Conservation (phyloP, 2,329 filamentous ascomycete species). For the Fusarium metavorans region DNA sequence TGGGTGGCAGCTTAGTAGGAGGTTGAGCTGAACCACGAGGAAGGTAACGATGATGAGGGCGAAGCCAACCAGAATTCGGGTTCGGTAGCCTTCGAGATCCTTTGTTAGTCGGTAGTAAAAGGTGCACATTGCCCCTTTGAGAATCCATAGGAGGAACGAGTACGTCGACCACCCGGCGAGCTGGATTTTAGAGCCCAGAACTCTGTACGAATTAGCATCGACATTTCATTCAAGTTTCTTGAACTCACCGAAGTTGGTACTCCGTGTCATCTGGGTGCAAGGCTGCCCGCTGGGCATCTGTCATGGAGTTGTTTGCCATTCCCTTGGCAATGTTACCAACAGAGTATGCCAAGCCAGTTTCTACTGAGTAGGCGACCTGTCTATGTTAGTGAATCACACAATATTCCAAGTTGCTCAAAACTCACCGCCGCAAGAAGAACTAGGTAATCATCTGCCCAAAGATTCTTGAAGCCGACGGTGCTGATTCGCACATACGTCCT, state of each 20-base stretch:
- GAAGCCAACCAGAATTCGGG: constrained; percentile 64
- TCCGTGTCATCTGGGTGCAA: constrained; percentile 59
- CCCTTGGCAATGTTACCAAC: constrained; percentile 62
- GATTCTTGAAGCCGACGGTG: constrained; percentile 60
- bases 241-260: constrained; percentile 53
- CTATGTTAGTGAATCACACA: not conserved
- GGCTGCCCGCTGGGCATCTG: constrained; percentile 58
- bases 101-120: constrained; percentile 68
- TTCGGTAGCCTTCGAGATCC: constrained; percentile 55
- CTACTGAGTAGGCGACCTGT: constrained; percentile 63
- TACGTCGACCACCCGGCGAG: constrained; percentile 68
- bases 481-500: constrained; percentile 63
- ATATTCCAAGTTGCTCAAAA: not conserved
- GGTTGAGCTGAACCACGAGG: constrained; percentile 60
- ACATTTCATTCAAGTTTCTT: rapidly evolving
- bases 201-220: constrained; percentile 46
- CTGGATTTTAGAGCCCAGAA: constrained; percentile 68
- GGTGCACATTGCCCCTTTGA: constrained; percentile 68
- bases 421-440: constrained; percentile 65
- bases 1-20: constrained; percentile 65
- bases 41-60: constrained; percentile 61
- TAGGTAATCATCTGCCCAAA: constrained; percentile 70
- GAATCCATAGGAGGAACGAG: constrained; percentile 63
- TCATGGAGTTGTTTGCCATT: constrained; percentile 69
- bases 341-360: constrained; percentile 64